phyloP scores from a whole-genome alignment of 805 yeast genomes.

The Saccharomyces jurei region DNA sequence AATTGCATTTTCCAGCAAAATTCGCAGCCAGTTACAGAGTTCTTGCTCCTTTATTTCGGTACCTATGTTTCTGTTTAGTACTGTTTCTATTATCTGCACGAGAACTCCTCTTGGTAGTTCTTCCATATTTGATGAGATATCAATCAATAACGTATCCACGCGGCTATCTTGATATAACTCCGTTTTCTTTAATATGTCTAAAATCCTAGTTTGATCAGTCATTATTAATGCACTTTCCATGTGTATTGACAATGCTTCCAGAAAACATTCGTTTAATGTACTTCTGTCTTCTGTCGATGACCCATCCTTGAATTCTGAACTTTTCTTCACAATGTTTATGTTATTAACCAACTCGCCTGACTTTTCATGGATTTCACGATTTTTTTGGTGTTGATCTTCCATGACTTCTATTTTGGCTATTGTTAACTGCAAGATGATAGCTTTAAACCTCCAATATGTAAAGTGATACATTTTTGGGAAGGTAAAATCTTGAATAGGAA shows the following conservation, averaged over 20 bases:
- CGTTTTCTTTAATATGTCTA: slow-evolving; percentile 16
- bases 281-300: slow-evolving; percentile 8
- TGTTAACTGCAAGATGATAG: slow-evolving; percentile 12
- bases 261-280: slow-evolving; percentile 15
- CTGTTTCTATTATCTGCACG: slow-evolving; percentile 9
- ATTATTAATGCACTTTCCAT: slow-evolving; percentile 21
- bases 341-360: slow-evolving; percentile 8
- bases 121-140: slow-evolving; percentile 7
- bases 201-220: slow-evolving; percentile 16
- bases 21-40: slow-evolving; percentile 28
- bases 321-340: slow-evolving; percentile 9
- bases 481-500: slow-evolving; percentile 15
- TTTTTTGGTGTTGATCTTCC: slow-evolving; percentile 2
- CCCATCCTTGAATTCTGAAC: slow-evolving; percentile 5
- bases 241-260: slow-evolving; percentile 17
- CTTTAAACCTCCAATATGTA: slow-evolving; percentile 21
- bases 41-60: slow-evolving; percentile 5
- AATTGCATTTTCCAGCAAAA: slow-evolving; percentile 12
- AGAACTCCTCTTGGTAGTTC: slow-evolving; percentile 15
- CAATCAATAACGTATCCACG: slow-evolving; percentile 21
- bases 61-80: slow-evolving; percentile 22
- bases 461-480: slow-evolving; percentile 20
- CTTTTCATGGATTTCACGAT: slow-evolving; percentile 7
- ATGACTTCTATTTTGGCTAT: slow-evolving; percentile 3
- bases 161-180: slow-evolving; percentile 7